phyloP scores from a whole-genome alignment of 768 basidiomycete genomes.

The Tephrocybe sp. region DNA sequence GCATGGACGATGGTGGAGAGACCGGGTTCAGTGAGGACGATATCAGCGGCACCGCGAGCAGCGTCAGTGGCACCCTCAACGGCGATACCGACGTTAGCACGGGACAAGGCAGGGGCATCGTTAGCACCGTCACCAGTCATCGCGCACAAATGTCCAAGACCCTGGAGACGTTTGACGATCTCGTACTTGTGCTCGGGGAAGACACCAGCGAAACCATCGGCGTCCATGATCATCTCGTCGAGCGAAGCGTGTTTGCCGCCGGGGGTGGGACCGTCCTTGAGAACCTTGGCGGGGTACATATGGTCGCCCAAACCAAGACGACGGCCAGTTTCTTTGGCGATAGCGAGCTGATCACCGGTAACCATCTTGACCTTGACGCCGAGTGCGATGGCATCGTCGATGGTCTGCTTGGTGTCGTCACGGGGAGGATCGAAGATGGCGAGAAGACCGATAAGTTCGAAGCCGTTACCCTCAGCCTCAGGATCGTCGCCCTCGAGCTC shows the following conservation, averaged over 20 bases:
- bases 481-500: conserved; percentile 82
- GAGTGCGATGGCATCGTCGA: conserved; percentile 93
- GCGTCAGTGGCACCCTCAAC: conserved; percentile 99
- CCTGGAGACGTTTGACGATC: conserved; percentile 98
- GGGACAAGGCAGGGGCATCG: conserved; percentile 95
- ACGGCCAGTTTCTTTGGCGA: conserved; percentile 98
- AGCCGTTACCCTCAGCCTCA: conserved; percentile 92
- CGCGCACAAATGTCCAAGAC: conserved; percentile 92
- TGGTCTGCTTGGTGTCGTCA: conserved; percentile 98
- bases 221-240: conserved; percentile 99
- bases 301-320: conserved; percentile 98
- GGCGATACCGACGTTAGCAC: conserved; percentile 99
- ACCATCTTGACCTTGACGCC: conserved; percentile 99
- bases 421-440: conserved; percentile 98
- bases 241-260: conserved; percentile 81
- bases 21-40: conserved; percentile 97
- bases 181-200: conserved; percentile 99
- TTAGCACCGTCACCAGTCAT: conserved; percentile 99
- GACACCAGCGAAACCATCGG: conserved; percentile 98
- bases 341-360: conserved; percentile 99
- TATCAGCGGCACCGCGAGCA: conserved; percentile 97
- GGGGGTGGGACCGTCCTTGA: conserved; percentile 93
- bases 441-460: conserved; percentile 95
- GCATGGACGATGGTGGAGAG: conserved; percentile 99
- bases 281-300: conserved; percentile 99